A percentile compares a stretch with the other conserved stretches of the same genome.
Conservation (phyloP, 495 filamentous ascomycete species). For the Opeltia flavorubescens region DNA sequence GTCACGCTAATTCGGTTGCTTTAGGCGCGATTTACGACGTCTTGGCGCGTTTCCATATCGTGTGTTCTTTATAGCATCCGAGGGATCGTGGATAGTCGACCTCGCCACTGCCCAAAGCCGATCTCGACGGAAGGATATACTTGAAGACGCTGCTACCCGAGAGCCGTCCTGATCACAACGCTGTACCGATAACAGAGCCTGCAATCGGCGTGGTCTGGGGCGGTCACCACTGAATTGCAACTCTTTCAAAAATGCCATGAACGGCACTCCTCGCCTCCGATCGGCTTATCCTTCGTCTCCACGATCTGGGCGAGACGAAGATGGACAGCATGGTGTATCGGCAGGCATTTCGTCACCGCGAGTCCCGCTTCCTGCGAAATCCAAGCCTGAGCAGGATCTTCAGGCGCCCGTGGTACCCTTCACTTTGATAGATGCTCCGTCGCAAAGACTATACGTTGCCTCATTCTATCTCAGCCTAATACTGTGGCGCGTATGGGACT, state of each 20-base stretch:
- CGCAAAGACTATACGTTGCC: slow-evolving; percentile 74
- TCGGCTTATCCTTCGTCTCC: slow-evolving; percentile 60
- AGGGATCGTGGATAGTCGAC: too few species aligned
- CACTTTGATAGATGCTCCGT: slow-evolving; percentile 66
- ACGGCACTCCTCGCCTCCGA: slow-evolving; percentile 55
- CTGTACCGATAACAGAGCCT: too few species aligned
- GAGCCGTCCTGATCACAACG: too few species aligned
- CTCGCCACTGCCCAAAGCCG: too few species aligned
- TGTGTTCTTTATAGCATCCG: too few species aligned
- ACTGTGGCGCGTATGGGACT: slow-evolving; percentile 77
- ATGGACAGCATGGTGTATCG: slow-evolving; percentile 22
- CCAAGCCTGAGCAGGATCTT: slow-evolving; percentile 9
- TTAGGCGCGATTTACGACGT: too few species aligned
- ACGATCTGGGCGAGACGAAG: slow-evolving; percentile 26
- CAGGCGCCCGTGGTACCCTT: slow-evolving; percentile 56
- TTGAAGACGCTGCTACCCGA: too few species aligned
- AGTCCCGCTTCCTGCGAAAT: slow-evolving; percentile 8
- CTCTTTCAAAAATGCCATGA: slow-evolving; percentile 42
- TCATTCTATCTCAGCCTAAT: slow-evolving; percentile 57
- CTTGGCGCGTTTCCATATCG: too few species aligned
- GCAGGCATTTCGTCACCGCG: slow-evolving; percentile 16
- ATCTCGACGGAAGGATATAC: too few species aligned
- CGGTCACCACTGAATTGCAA: too few species aligned
- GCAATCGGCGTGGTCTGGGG: too few species aligned
- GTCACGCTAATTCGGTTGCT: too few species aligned